Conservation (phyloP, 192 early-diverging fungal species). For the Obelidium mucronatum region DNA sequence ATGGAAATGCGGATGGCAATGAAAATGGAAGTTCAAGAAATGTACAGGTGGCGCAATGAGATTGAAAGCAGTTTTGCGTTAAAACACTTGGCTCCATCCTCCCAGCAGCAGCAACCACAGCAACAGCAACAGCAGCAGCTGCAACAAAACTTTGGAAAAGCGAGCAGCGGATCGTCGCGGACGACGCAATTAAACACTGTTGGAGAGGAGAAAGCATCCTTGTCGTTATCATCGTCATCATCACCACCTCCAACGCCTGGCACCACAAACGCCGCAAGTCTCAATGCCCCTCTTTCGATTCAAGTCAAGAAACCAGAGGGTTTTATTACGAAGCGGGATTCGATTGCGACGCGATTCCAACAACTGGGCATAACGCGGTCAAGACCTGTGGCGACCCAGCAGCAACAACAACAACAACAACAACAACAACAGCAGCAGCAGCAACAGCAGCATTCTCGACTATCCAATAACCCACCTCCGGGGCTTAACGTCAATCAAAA, state of each 20-base stretch:
- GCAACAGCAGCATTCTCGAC: too few relatives aligned
- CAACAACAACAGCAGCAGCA: too few relatives aligned
- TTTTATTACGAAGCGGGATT: background rate
- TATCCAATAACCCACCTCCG: too few relatives aligned
- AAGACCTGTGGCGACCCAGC: background rate
- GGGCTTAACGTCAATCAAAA: too few relatives aligned
- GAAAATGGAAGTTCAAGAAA: constrained; percentile 13
- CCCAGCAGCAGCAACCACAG: background rate
- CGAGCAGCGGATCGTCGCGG: background rate
- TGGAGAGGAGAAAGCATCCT: background rate
- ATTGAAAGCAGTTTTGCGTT: background rate
- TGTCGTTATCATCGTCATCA: too few relatives aligned
- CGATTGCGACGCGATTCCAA: constrained; percentile 7
- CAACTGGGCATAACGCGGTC: background rate
- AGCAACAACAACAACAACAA: too few relatives aligned
- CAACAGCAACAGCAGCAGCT: background rate
- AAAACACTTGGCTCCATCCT: background rate
- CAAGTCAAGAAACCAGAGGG: constrained; percentile 1
- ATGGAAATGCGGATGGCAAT: constrained; percentile 34
- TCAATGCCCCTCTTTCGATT: background rate
- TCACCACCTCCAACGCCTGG: too few relatives aligned
- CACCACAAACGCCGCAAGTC: background rate
- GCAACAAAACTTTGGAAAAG: too few relatives aligned
- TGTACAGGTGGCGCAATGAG: constrained; percentile 17
- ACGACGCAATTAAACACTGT: background rate